Evolutionary conservation across 345 rosid genomes (phyloP), one percentile per base, ranked within the genome.

Genomic region (Populus alba): DNA sequence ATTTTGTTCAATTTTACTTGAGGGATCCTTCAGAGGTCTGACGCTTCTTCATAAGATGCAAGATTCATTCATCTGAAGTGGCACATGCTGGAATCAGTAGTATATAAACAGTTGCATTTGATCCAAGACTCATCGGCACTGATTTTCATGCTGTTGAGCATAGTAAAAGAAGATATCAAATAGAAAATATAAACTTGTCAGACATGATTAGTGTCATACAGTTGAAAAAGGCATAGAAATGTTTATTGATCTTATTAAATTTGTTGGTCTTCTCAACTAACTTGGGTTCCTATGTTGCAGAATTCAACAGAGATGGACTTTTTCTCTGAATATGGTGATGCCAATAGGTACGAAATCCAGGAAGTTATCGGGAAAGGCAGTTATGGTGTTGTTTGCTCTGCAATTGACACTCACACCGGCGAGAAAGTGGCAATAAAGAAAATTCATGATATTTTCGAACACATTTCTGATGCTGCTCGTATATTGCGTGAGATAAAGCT

Each of bases 281-380:
- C 68, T 31, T 75, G 72, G 55, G 16, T 63, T 51, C 77, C 41
- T 67, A 11, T 86, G 74, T 77, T 75, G 70, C 94, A 95, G 98
- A 88, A 84, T 83, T 84, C 91, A 65, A 74, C 89, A 49, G 98
- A 93, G 86, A 89, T 88, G 90, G 98, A 93, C 74, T 93, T 95
- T 77, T 93, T 92, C 85, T 90, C 98, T 3, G 98, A 92, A 86
- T 95, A 95, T 82, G 97, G 98, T 57, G 98, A 95, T 78, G 95
- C 94, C 71, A 95, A 33, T 79, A 83, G 95, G 79, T 95, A 89
- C 71, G 91, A 90, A 87, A 91, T 95, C 66, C 94, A 90, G 85
- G 98, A 95, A 90, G 93, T 93, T 25, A 89, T 93, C 17, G 98
- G 98, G 55, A 95, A 95, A 87, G 98, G 98, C 4, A 95, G 97